Evolutionary conservation across 176 grass and related monocot species (phyloP).

Genomic region (Oryza brachyantha): DNA sequence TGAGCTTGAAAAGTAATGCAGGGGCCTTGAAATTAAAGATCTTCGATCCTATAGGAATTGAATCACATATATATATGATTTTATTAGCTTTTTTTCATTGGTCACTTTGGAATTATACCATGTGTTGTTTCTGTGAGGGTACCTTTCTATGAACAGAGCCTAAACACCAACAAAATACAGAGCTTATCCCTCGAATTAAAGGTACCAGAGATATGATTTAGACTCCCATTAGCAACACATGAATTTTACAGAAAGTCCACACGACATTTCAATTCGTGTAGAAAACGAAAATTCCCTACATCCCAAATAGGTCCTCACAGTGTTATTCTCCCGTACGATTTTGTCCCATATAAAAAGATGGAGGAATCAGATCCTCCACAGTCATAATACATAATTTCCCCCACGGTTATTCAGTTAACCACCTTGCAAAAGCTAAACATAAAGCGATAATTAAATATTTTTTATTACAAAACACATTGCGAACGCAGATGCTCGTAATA

Average conservation of each 20-base stretch:
- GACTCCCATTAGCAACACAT: no score
- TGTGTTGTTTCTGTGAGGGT: background rate
- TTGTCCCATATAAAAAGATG: background rate
- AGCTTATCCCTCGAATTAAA: background rate
- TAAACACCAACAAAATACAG: background rate
- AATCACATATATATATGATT: background rate
- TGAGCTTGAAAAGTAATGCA: background rate
- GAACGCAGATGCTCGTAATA: no score
- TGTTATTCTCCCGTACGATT: background rate
- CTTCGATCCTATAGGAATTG: background rate
- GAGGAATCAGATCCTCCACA: slow-evolving; percentile 3
- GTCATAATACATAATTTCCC: background rate
- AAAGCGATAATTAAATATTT: slow-evolving; percentile 22
- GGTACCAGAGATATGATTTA: no score
- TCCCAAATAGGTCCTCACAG: background rate
- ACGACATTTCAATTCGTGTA: background rate
- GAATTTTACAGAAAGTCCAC: background rate
- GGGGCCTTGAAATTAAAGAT: background rate
- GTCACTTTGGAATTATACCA: background rate
- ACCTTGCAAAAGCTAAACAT: background rate
- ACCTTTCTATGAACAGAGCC: background rate
- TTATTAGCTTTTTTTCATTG: background rate
- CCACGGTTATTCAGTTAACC: background rate
- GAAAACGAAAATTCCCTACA: background rate
- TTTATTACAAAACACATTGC: no score